Conservation (phyloP, 257 asterid species). For the Capsicum pubescens region DNA sequence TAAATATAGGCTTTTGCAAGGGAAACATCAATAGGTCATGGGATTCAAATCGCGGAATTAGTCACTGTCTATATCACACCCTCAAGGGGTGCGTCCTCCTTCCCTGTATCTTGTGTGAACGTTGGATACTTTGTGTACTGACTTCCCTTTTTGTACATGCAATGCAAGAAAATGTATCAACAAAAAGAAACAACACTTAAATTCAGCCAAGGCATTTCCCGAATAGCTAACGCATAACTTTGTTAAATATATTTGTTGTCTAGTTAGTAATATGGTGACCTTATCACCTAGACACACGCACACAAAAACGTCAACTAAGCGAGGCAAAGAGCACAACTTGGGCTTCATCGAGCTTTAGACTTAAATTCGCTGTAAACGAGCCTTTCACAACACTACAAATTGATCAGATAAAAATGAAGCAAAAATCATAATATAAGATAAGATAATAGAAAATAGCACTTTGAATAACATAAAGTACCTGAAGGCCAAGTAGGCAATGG, state of each 20-base stretch:
- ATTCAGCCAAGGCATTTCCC: background rate
- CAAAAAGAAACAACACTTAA: background rate
- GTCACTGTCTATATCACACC: background rate
- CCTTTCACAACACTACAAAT: background rate
- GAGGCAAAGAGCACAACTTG: background rate
- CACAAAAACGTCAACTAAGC: background rate
- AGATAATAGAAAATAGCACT: background rate
- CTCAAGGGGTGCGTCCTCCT: background rate
- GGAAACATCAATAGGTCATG: background rate
- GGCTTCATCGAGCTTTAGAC: background rate
- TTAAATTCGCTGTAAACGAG: background rate
- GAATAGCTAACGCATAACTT: background rate
- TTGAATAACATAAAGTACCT: conserved; percentile 45
- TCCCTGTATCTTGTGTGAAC: background rate
- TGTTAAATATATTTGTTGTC: background rate
- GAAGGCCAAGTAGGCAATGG: conserved; percentile 75
- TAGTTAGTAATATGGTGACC: background rate
- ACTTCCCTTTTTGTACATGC: background rate
- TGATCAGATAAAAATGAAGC: background rate
- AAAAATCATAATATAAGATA: background rate
- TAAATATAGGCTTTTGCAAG: background rate
- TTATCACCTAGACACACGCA: background rate
- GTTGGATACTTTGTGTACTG: background rate
- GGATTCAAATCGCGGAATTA: background rate
- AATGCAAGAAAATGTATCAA: background rate